Evolutionary conservation across 768 basidiomycete genomes (phyloP).

Genomic region (Leccinum aurantiacum): DNA sequence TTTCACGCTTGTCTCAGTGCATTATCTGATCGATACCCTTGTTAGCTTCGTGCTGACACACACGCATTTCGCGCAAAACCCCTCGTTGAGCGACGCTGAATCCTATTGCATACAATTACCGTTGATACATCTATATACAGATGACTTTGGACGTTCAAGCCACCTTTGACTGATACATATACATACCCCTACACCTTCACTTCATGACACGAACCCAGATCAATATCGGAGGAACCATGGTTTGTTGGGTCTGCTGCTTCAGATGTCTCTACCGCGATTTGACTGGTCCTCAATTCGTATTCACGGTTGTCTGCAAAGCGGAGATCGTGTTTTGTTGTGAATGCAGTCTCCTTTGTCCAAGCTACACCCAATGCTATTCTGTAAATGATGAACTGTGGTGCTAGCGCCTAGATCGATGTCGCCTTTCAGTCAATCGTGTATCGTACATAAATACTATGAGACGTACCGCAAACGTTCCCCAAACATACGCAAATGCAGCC

Average conservation of each 20-base stretch:
- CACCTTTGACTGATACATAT: not conserved
- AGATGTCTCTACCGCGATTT: too few species aligned
- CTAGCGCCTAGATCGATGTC: not conserved
- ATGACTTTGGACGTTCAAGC: not conserved
- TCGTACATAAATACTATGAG: not conserved
- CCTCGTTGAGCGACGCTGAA: not conserved
- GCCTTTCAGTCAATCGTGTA: not conserved
- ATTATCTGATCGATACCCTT: not conserved
- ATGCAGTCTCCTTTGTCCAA: not conserved
- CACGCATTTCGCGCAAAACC: too few species aligned
- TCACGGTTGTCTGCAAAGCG: not conserved
- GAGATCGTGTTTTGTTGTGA: not conserved
- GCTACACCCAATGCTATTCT: not conserved
- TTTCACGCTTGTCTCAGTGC: not conserved
- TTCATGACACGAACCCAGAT: not conserved
- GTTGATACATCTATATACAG: not conserved
- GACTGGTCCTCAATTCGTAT: not conserved
- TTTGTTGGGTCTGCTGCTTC: not conserved
- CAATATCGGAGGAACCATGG: not conserved
- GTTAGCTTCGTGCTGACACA: too few species aligned
- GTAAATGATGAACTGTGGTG: not conserved
- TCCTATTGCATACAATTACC: not conserved
- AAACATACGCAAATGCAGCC: not conserved
- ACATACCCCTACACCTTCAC: not conserved
- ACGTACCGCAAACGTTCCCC: not conserved